phyloP scores from a whole-genome alignment of 192 early-diverging fungal genomes.

The Entomortierella parvispora region DNA sequence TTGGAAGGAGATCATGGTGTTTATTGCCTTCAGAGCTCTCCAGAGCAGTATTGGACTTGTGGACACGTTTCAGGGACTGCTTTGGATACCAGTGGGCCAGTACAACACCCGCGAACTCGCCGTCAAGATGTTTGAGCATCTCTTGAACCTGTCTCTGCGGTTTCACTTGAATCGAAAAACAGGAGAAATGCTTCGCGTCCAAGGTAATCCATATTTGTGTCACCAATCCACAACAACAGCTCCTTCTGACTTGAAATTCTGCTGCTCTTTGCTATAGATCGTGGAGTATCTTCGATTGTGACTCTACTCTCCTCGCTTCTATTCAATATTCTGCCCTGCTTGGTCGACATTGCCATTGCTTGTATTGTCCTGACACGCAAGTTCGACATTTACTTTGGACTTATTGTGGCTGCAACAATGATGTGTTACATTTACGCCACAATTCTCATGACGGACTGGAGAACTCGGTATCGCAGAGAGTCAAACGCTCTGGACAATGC shows the following conservation, averaged over 20 bases:
- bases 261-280: constrained; percentile 54
- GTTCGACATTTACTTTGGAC: constrained; percentile 82
- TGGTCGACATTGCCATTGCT: constrained; percentile 87
- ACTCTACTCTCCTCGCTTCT: constrained; percentile 83
- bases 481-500: constrained; percentile 82
- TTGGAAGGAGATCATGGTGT: constrained; percentile 54
- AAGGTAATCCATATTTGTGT: constrained; percentile 54
- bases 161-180: constrained; percentile 97
- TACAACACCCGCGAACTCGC: constrained; percentile 68
- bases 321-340: constrained; percentile 89
- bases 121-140: constrained; percentile 88
- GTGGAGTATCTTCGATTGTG: constrained; percentile 76
- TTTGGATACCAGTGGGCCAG: constrained; percentile 92
- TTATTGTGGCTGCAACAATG: constrained; percentile 89
- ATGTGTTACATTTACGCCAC: constrained; percentile 81
- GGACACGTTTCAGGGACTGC: constrained; percentile 76
- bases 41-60: constrained; percentile 70
- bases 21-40: constrained; percentile 46
- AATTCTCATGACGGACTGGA: constrained; percentile 86
- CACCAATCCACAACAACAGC: not conserved
- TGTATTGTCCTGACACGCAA: constrained; percentile 71
- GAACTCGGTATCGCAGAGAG: constrained; percentile 75
- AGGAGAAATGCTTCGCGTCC: constrained; percentile 93
- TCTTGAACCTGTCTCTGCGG: constrained; percentile 83
- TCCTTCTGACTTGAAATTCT: too few species aligned